Evolutionary conservation across 1,284 basidiomycete genomes (phyloP).

Genomic region (Thecaphora thlaspeos): DNA sequence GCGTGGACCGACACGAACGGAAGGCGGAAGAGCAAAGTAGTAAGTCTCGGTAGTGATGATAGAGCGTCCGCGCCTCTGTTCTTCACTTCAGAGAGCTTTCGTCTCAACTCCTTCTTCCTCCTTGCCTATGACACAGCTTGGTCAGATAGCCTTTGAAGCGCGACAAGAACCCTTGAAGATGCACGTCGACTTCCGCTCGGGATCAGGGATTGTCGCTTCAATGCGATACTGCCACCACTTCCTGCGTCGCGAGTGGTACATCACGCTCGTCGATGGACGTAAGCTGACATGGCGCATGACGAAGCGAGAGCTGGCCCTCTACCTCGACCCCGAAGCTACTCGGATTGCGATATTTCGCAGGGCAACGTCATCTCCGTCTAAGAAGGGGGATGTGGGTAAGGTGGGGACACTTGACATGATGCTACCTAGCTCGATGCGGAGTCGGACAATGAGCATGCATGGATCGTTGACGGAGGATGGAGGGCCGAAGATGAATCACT

Average conservation of each 20-base stretch:
- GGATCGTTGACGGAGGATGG: background rate
- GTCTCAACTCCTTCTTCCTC: background rate
- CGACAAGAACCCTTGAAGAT: constrained; percentile 27
- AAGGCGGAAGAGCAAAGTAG: background rate
- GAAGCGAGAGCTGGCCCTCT: constrained; percentile 20
- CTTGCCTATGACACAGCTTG: background rate
- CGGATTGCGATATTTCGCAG: constrained; percentile 22
- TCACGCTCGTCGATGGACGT: constrained; percentile 22
- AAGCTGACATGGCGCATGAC: constrained; percentile 26
- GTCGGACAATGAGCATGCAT: background rate
- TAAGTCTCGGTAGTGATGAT: background rate
- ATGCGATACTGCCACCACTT: constrained; percentile 26
- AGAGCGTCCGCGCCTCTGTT: no score
- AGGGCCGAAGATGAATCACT: background rate
- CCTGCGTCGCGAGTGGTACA: constrained; percentile 31
- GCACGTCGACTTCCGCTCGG: constrained; percentile 26
- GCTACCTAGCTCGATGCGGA: background rate
- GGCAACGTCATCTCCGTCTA: background rate
- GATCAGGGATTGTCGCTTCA: constrained; percentile 23
- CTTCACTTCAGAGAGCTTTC: no score
- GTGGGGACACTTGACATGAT: background rate
- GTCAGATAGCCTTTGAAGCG: constrained; percentile 24
- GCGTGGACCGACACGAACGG: background rate
- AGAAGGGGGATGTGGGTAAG: background rate
- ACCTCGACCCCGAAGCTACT: constrained; percentile 10